Conservation (phyloP, 177 flowering plant species). For the Vitis hybrid region DNA sequence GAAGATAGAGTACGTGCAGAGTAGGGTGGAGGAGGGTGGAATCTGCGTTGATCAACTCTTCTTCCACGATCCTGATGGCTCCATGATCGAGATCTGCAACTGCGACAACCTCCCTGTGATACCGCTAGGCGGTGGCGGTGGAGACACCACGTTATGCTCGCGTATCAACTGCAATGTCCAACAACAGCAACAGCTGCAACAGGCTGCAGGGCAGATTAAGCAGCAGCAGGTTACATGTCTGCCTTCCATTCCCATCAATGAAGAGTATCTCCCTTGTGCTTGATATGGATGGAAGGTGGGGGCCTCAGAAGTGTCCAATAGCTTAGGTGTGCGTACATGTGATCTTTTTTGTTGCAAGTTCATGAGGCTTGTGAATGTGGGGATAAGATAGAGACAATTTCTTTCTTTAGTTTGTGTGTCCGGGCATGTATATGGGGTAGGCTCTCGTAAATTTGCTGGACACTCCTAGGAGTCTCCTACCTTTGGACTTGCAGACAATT, state of each 20-base stretch:
- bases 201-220: neutral
- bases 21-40: slow-evolving; percentile 38
- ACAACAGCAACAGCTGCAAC: slow-evolving; percentile 11
- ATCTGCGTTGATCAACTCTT: slow-evolving; percentile 41
- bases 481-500: too few relatives aligned
- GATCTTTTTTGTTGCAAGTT: too few relatives aligned
- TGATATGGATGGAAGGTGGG: neutral
- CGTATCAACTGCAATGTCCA: slow-evolving; percentile 7
- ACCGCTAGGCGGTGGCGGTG: slow-evolving; percentile 12
- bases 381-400: too few relatives aligned
- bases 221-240: neutral
- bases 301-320: neutral
- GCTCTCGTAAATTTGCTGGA: too few relatives aligned
- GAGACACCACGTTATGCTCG: slow-evolving; percentile 7
- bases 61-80: slow-evolving; percentile 49
- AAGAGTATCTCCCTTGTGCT: slow-evolving; percentile 1
- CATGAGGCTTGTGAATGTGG: too few relatives aligned
- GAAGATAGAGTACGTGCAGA: slow-evolving; percentile 32
- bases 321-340: too few relatives aligned
- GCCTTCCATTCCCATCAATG: neutral
- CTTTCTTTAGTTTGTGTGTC: too few relatives aligned
- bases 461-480: too few relatives aligned
- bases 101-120: slow-evolving; percentile 41
- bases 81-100: slow-evolving; percentile 50
- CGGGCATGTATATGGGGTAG: too few relatives aligned